A percentile compares a stretch with the other conserved stretches of the same genome.
Evolutionary conservation across 1,284 basidiomycete species (phyloP).

Genomic region (Marasmius oreades): DNA sequence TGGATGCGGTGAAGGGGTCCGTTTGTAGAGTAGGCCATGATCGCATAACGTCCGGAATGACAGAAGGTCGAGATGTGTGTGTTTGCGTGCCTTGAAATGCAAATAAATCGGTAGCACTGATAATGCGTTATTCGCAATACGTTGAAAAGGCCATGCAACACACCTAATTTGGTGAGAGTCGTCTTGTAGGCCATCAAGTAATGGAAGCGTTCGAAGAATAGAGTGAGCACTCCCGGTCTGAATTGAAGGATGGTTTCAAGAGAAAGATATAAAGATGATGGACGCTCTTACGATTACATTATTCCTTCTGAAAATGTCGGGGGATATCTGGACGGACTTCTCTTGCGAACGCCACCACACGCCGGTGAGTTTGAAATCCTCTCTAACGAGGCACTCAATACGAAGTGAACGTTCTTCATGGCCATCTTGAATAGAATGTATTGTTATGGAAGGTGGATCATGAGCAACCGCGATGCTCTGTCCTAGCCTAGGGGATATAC

Average conservation of each 20-base stretch:
- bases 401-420: conserved; percentile 44
- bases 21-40: conserved; percentile 64
- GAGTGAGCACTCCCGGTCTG: conserved; percentile 77
- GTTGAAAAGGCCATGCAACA: conserved; percentile 18
- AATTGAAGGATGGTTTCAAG: conserved; percentile 6
- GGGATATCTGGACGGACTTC: conserved; percentile 37
- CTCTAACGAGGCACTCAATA: conserved; percentile 15
- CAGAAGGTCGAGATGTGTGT: conserved; percentile 36
- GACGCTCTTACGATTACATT: conserved; percentile 52
- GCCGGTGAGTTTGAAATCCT: conserved; percentile 34
- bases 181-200: conserved; percentile 66
- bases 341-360: conserved; percentile 72
- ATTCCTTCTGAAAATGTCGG: conserved; percentile 72
- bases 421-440: conserved; percentile 78
- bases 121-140: conserved; percentile 14
- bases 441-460: conserved; percentile 59
- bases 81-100: conserved; percentile 69
- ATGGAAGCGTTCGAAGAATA: conserved; percentile 61
- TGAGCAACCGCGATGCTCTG: conserved; percentile 71
- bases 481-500: conserved; percentile 38
- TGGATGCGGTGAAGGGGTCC: conserved; percentile 56
- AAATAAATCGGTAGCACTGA: conserved; percentile 70
- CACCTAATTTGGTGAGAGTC: conserved; percentile 62
- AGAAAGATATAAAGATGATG: neutral
- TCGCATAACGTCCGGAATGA: conserved; percentile 53